Conservation (phyloP, 129 eudicot genomes). For the Cynara cardunculus region DNA sequence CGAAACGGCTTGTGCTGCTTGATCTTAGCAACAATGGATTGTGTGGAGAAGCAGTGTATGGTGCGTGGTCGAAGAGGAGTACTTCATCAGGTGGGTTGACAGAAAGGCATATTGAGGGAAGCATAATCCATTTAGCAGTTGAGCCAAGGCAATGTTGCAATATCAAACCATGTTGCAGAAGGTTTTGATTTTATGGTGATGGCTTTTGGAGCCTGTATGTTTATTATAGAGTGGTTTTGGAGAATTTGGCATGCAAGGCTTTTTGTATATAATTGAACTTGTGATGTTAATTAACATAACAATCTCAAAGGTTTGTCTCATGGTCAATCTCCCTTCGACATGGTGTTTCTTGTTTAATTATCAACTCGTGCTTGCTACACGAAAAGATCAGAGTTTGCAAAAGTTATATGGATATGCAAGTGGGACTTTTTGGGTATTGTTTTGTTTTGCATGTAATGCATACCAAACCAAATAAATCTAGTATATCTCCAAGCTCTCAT, state of each 20-base stretch:
- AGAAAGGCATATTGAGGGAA: constrained; percentile 43
- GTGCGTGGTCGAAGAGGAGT: constrained; percentile 53
- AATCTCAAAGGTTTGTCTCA: neutral
- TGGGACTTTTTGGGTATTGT: too few relatives aligned
- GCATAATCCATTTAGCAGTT: constrained; percentile 51
- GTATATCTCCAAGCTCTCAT: neutral
- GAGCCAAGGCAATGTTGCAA: constrained; percentile 55
- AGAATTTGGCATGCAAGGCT: too few relatives aligned
- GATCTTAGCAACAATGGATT: constrained; percentile 79
- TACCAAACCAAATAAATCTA: neutral
- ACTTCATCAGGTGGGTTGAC: too few relatives aligned
- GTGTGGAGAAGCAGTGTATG: constrained; percentile 46
- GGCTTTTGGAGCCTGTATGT: neutral
- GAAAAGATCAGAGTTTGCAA: neutral
- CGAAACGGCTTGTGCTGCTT: constrained; percentile 48
- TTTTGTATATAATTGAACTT: neutral
- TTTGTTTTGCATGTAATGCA: too few relatives aligned
- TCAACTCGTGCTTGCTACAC: neutral
- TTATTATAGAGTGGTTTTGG: neutral
- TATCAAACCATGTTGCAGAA: constrained; percentile 66
- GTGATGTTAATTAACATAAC: neutral
- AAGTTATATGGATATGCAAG: too few relatives aligned
- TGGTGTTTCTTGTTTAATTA: neutral
- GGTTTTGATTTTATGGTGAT: constrained; percentile 24
- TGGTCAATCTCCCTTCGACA: neutral